Percentiles rank a stretch among this genome's conserved stretches.
These are phyloP conservation scores for Arxiozyma heterogenica DNA, from an alignment of 1,139 yeast genomes.

Conservation along the genomic window DNA sequence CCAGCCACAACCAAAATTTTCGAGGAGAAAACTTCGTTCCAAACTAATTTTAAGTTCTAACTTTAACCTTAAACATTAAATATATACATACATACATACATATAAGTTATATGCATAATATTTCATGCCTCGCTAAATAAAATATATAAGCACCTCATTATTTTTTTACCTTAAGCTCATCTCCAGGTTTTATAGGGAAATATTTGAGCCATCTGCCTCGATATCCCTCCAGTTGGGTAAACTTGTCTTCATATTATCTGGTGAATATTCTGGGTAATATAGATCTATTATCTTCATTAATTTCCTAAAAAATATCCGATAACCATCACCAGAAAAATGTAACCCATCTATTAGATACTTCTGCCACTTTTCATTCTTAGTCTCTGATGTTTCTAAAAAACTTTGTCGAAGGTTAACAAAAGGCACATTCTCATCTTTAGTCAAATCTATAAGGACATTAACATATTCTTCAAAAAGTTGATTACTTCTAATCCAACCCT, in stretches of 20 bases:
- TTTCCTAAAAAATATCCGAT: slow-evolving; percentile 41
- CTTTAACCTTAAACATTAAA: too few relatives aligned
- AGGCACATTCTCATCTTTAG: slow-evolving; percentile 39
- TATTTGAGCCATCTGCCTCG: slow-evolving; percentile 18
- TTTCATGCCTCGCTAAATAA: too few relatives aligned
- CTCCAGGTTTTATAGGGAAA: slow-evolving; percentile 2
- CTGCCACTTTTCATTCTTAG: slow-evolving; percentile 23
- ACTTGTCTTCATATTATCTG: slow-evolving; percentile 32
- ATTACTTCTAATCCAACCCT: slow-evolving; percentile 35
- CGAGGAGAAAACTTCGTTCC: too few relatives aligned
- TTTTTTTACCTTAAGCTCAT: too few relatives aligned
- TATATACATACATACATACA: too few relatives aligned
- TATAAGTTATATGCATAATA: background rate
- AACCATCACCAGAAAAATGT: slow-evolving; percentile 57
- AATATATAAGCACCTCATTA: too few relatives aligned
- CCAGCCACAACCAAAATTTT: too few relatives aligned
- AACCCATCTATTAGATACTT: slow-evolving; percentile 49
- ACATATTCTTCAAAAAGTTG: slow-evolving; percentile 41
- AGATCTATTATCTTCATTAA: slow-evolving; percentile 35
- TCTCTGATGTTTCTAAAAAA: slow-evolving; percentile 26
- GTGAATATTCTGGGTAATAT: slow-evolving; percentile 41
- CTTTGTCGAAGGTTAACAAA: slow-evolving; percentile 46
- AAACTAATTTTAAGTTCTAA: too few relatives aligned
- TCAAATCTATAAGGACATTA: slow-evolving; percentile 41
- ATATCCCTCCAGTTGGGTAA: slow-evolving; percentile 37